Evolutionary conservation across 2,329 filamentous ascomycete genomes (phyloP).

Genomic region (Beauveria sp.): DNA sequence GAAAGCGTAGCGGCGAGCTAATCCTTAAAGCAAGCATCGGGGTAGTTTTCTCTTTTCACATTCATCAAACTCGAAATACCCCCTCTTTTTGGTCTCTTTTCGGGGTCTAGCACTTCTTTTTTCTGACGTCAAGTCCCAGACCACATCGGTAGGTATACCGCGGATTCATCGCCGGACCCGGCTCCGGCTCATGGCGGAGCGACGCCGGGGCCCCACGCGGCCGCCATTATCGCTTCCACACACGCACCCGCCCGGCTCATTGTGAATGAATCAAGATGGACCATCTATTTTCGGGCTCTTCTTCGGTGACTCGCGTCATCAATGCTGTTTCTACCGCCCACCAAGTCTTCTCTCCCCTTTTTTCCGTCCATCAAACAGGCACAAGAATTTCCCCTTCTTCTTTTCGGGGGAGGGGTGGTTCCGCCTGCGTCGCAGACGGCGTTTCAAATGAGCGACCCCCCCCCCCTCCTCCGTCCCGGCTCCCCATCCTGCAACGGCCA

Average conservation of each 20-base stretch:
- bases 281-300: too few species aligned
- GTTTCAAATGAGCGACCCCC: not conserved
- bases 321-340: slow-evolving; percentile 3
- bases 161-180: not conserved
- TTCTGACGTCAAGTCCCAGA: not conserved
- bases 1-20: too few species aligned
- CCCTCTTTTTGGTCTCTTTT: too few species aligned
- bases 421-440: not conserved
- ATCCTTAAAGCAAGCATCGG: too few species aligned
- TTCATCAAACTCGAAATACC: too few species aligned
- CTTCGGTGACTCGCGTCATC: not conserved
- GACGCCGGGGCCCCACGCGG: not conserved
- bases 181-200: not conserved
- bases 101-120: too few species aligned
- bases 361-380: not conserved
- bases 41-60: too few species aligned
- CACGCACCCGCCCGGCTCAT: not conserved
- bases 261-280: too few species aligned
- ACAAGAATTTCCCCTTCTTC: not conserved
- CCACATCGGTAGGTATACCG: not conserved
- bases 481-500: not conserved
- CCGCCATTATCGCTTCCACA: not conserved
- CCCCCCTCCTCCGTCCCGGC: not conserved
- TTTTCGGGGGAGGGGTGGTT: not conserved
- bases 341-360: too few species aligned